Evolutionary conservation across 805 yeast species (phyloP).

Genomic region (Monosporozyma servazzii): DNA sequence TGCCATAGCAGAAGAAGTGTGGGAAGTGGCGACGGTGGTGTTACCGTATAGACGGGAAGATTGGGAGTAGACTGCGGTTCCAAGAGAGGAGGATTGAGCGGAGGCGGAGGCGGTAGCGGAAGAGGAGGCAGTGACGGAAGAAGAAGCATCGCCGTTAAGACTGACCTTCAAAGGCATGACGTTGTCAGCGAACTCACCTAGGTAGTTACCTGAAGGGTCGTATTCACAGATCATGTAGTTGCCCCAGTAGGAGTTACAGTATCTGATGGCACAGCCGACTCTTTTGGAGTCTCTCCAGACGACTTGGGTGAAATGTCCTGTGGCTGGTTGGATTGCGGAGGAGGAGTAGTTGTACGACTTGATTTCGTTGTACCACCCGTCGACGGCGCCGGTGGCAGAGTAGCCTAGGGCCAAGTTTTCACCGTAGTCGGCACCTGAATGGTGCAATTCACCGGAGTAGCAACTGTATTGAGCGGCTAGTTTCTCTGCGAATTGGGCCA

Average conservation of each 20-base stretch:
- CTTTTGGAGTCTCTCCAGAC: conserved; percentile 56
- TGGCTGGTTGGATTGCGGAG: conserved; percentile 35
- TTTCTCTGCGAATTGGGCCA: conserved; percentile 40
- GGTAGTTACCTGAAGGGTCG: conserved; percentile 61
- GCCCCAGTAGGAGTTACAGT: conserved; percentile 47
- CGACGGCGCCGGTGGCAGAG: conserved; percentile 38
- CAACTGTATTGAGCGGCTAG: conserved; percentile 43
- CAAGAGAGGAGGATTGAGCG: not conserved
- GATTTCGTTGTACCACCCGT: conserved; percentile 70
- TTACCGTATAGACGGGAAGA: not conserved
- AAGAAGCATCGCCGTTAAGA: too few species aligned
- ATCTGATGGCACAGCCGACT: conserved; percentile 62
- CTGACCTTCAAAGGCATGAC: conserved; percentile 15
- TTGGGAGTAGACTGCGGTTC: not conserved
- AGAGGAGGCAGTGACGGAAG: not conserved
- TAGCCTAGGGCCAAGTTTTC: conserved; percentile 71
- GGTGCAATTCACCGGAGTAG: conserved; percentile 45
- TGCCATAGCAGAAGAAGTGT: not conserved
- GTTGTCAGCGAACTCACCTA: conserved; percentile 40
- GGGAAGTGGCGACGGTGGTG: not conserved
- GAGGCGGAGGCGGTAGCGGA: not conserved
- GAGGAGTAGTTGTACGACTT: conserved; percentile 42
- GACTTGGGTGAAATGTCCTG: conserved; percentile 71
- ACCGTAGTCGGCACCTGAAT: conserved; percentile 51
- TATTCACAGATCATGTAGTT: conserved; percentile 69